Percentiles rank a stretch among this genome's conserved stretches.
phyloP scores from a whole-genome alignment of 148 eudicot species.

The Arbutus unedo region DNA sequence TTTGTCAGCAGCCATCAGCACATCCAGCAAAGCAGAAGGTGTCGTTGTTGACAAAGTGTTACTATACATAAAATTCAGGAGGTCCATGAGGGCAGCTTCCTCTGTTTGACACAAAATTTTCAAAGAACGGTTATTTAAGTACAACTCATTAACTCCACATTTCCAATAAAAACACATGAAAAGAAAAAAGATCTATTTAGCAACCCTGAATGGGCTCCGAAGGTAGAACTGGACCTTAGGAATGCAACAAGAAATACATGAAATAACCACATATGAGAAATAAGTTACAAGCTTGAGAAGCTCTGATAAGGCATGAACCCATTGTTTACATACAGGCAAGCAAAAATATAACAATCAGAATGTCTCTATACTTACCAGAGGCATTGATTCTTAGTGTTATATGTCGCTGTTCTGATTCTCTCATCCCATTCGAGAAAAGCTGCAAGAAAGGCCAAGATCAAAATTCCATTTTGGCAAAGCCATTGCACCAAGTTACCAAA shows the following conservation, averaged over 20 bases:
- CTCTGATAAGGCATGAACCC: neutral
- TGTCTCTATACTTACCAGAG: constrained; percentile 35
- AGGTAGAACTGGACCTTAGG: neutral
- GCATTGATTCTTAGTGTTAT: constrained; percentile 46
- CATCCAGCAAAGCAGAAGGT: constrained; percentile 62
- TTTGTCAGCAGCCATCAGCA: constrained; percentile 83
- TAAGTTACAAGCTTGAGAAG: neutral
- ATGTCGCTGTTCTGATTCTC: constrained; percentile 44
- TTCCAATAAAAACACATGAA: neutral
- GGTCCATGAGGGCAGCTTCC: constrained; percentile 83
- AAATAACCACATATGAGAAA: neutral
- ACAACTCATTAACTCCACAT: neutral
- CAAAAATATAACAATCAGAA: neutral
- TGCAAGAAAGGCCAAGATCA: constrained; percentile 15
- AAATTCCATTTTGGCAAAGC: constrained; percentile 13
- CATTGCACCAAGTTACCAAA: neutral
- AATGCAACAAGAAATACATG: neutral
- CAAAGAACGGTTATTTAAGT: neutral
- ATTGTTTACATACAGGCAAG: neutral
- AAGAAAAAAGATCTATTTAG: neutral
- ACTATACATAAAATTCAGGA: constrained; percentile 72
- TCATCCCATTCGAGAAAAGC: constrained; percentile 69
- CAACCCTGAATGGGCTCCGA: constrained; percentile 6
- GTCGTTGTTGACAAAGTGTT: constrained; percentile 41
- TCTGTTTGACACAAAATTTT: constrained; percentile 43